Evolutionary conservation across 306 rosid genomes (phyloP).

Genomic region (Neltuma alba): DNA sequence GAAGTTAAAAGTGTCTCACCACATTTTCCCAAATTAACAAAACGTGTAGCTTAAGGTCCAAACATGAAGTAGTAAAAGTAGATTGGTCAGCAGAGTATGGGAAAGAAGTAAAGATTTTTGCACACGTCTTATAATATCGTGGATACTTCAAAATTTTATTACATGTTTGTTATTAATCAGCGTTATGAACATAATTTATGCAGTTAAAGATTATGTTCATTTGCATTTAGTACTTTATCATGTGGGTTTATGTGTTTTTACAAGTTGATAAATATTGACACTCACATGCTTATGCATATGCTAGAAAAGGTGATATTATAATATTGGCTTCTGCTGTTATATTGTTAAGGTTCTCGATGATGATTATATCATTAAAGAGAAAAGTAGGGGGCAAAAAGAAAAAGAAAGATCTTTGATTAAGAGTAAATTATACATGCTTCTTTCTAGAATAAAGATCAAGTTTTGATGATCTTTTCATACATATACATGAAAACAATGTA

Average conservation of each 20-base stretch:
- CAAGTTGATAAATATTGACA: not conserved
- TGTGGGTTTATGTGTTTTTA: not conserved
- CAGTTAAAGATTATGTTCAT: not conserved
- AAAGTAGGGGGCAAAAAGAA: not conserved
- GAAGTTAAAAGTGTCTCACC: not conserved
- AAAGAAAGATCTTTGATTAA: not conserved
- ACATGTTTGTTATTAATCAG: not conserved
- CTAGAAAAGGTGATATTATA: constrained; percentile 10
- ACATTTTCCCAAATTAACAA: not conserved
- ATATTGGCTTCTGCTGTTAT: constrained; percentile 7
- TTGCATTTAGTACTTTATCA: not conserved
- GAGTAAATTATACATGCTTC: constrained; percentile 5
- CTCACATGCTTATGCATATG: not conserved
- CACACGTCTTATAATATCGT: not conserved
- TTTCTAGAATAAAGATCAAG: constrained; percentile 8
- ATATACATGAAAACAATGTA: not conserved
- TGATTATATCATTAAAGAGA: not conserved
- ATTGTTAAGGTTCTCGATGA: constrained; percentile 7
- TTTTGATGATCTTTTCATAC: not conserved
- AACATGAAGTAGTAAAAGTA: not conserved
- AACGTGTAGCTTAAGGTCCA: not conserved
- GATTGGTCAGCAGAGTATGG: not conserved
- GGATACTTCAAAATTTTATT: not conserved
- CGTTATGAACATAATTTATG: not conserved
- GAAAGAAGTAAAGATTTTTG: not conserved